Base-by-base conservation (phyloP, 352 stramenopile genomes). In the Phytopythium aichiense region DNA sequence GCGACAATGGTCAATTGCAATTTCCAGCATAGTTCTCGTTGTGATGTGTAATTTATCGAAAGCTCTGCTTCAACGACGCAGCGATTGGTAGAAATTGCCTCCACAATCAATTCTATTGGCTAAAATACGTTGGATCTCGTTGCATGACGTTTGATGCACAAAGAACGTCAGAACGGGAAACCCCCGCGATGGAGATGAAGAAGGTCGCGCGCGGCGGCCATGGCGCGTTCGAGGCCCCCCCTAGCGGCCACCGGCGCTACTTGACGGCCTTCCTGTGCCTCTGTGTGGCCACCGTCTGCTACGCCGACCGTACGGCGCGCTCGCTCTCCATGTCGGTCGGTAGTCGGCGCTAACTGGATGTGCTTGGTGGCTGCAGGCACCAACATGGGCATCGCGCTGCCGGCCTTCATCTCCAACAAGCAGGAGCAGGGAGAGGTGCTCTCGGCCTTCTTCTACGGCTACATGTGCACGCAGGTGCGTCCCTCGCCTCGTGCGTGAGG, bases 391-490 rank as follows among this genome's bases (percentile, higher is more conserved):
- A 92, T 95, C 49, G 84, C 85, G 40, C 74, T 94, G 51, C 80
- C 85, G 25, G 73, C 82, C 15, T 92, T 95, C 58, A 73, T 93
- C 20, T 69, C 74, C 51, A 73, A 81, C 69, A 92, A 92, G 61
- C 76, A 76, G 22, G 77, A 91, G 54, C 87, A 95, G 61, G 85
- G 87, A 0, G 80, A 91, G 62, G 74, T 95, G 46, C 73, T 95
- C 38, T 89, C 85, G 16, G 79, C 85, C 25, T 95, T 95, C 67
- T 95, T 93, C 70, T 95, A 92, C 49, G 87, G 87, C 48, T 95
- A 95, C 68, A 84, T 95, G 74, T 74, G 79, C 64, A 95, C 87
- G 11, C 87, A 95, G 75, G 84, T 89, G 46, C 28, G 46, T 54
- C 4, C 8, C n/a, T 65, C 45, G 18, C 22, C 28, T 48, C 54